phyloP scores from a whole-genome alignment of 2,329 filamentous ascomycete species.

The Dothidotthia symphoricarpi region DNA sequence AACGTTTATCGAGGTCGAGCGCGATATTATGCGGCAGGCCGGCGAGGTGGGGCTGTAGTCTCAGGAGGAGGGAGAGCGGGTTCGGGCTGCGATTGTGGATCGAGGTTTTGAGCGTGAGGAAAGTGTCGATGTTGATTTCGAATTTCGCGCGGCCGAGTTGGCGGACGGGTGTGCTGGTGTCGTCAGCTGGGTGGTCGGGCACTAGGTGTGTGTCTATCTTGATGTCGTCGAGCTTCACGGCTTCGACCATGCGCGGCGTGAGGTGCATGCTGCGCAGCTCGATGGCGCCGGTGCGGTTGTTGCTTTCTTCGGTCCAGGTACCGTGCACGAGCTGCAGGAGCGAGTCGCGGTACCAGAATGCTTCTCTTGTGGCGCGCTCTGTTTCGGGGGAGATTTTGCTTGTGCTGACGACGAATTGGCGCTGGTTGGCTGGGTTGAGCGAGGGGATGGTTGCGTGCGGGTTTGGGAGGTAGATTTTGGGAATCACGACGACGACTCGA shows the following conservation, averaged over 20 bases:
- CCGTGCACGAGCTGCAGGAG: constrained; percentile 70
- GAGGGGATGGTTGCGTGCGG: constrained; percentile 75
- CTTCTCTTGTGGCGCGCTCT: constrained; percentile 74
- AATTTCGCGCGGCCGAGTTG: constrained; percentile 51
- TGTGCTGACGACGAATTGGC: constrained; percentile 88
- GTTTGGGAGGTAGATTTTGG: constrained; percentile 71
- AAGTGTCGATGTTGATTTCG: constrained; percentile 56
- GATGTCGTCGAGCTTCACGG: constrained; percentile 76
- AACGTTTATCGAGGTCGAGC: constrained; percentile 76
- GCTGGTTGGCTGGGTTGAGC: constrained; percentile 74
- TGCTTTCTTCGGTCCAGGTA: constrained; percentile 64
- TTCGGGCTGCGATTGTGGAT: constrained; percentile 71
- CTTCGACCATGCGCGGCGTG: constrained; percentile 76
- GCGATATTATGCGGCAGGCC: constrained; percentile 70
- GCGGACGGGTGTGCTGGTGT: constrained; percentile 13
- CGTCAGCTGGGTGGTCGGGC: constrained; percentile 12
- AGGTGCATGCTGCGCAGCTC: constrained; percentile 76
- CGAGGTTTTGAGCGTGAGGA: constrained; percentile 67
- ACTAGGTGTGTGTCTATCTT: constrained; percentile 55
- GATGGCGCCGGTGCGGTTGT: constrained; percentile 62
- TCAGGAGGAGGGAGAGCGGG: constrained; percentile 68
- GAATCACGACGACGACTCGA: constrained; percentile 73
- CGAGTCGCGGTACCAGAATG: constrained; percentile 88
- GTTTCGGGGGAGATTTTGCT: constrained; percentile 75
- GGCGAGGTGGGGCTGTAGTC: constrained; percentile 73